These are phyloP conservation scores for Chlorociboria aeruginascens DNA, from an alignment of 495 filamentous ascomycete genomes.

Conservation along the genomic window DNA sequence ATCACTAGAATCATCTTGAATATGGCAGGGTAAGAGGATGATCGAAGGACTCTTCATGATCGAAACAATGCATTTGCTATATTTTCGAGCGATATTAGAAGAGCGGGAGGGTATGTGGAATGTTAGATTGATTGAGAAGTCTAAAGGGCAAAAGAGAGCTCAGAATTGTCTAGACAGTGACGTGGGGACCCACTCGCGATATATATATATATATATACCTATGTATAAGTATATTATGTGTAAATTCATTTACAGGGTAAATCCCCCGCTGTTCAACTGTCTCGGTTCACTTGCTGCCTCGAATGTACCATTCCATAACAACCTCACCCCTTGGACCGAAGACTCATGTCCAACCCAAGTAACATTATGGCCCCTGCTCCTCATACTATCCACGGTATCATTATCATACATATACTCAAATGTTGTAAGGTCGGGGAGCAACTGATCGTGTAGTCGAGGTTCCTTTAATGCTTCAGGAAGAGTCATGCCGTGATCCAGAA, in stretches of 20 bases:
- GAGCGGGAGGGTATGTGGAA: too few relatives aligned
- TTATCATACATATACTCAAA: conserved; percentile 68
- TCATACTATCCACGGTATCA: conserved; percentile 51
- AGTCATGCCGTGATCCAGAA: conserved; percentile 52
- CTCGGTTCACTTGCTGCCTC: conserved; percentile 57
- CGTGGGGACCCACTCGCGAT: too few relatives aligned
- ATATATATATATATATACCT: too few relatives aligned
- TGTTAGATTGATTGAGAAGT: too few relatives aligned
- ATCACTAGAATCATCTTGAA: too few relatives aligned
- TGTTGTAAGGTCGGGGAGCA: conserved; percentile 52
- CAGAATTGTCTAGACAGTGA: too few relatives aligned
- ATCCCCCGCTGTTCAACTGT: conserved; percentile 61
- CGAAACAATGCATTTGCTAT: too few relatives aligned
- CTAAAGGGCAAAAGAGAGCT: too few relatives aligned
- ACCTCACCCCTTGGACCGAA: conserved; percentile 59
- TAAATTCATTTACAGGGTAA: conserved; percentile 11
- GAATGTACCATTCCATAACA: conserved; percentile 60
- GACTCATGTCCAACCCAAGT: conserved; percentile 56
- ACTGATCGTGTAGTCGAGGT: conserved; percentile 73
- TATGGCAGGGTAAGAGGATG: too few relatives aligned
- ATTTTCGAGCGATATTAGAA: too few relatives aligned
- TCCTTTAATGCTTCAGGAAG: conserved; percentile 47
- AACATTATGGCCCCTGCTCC: conserved; percentile 55
- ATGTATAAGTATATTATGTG: too few relatives aligned
- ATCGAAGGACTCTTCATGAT: too few relatives aligned